Evolutionary conservation across 129 eudicot genomes (phyloP).

Genomic region (Heracleum sosnowskyi): DNA sequence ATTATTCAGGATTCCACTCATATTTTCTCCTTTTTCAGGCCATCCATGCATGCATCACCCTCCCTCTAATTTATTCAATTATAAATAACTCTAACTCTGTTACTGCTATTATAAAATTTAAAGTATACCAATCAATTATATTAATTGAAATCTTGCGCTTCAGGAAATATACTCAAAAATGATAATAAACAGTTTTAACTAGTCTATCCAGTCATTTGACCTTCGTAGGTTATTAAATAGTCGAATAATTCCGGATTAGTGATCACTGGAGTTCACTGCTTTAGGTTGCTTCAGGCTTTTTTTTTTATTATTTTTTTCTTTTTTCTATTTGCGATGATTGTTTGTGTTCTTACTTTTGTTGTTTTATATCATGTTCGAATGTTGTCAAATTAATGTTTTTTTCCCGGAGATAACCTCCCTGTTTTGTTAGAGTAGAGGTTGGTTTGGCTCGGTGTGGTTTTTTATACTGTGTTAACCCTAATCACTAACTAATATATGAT

Average conservation of each 20-base stretch:
- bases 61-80: no score
- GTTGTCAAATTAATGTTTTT: no score
- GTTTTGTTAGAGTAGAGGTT: no score
- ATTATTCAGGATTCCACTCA: background rate
- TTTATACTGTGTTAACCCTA: background rate
- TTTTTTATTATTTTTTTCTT: no score
- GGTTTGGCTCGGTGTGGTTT: no score
- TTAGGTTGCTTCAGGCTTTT: background rate
- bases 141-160: background rate
- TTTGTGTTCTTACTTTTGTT: no score
- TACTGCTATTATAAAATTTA: background rate
- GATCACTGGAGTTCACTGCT: background rate
- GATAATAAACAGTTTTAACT: background rate
- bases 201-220: background rate
- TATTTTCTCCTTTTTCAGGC: background rate
- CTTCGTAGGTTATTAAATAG: background rate
- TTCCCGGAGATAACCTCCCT: no score
- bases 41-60: constrained; percentile 6
- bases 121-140: background rate
- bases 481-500: background rate
- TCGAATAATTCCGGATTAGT: background rate
- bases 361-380: no score
- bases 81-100: background rate
- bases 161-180: background rate
- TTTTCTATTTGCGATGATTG: no score